Base-by-base conservation (phyloP, 1,139 yeast species). In the Citeromyces hawaiiensis region DNA sequence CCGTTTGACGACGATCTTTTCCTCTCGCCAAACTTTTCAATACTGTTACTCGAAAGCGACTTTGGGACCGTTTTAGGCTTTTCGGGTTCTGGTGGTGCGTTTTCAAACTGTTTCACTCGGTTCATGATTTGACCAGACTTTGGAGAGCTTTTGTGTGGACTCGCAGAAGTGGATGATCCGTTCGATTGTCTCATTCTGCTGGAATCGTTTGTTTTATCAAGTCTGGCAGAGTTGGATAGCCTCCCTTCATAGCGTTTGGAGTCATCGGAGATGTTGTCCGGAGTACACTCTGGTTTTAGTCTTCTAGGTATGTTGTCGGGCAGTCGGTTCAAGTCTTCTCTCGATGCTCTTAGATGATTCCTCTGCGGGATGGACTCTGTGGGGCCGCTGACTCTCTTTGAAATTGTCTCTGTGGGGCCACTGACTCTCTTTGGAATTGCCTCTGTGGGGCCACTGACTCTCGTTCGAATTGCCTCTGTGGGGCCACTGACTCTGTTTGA, bases 11-110 rank as follows among this genome's bases (percentile, higher is more conserved):
- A 30, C 13, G 48, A 39, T 31, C 52, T 50, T 45, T 55, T 55
- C 15, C 41, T 49, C 14, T 51, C 55, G 13, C 61, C 63, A 49
- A 59, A 57, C 38, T 58, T 53, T 18, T 52, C 54, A 31, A 59
- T 50, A 4, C 51, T 51, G 30, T 43, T 43, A 3, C 47, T 42
- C 15, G 47, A 41, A 23, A 38, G 37, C 16, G 16, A 33, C 33
- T 11, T 33, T 4, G 32, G 21, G 21, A 34, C 17, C 15, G 38
- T 10, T 29, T 31, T 4, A 5, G 30, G 6, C n/a, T 35, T 19
- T 5, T 14, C 37, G 16, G 36, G 14, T 37, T n/a, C 14, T 3
- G 36, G 34, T 10, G 39, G 25, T 7, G 29, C 38, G 14, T 8
- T 14, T 33, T 56, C 61, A 41, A 55, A 53, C 40, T 52, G 58